Evolutionary conservation across 164 flowering plant species (phyloP).

Genomic region (Macadamia tetraphylla): DNA sequence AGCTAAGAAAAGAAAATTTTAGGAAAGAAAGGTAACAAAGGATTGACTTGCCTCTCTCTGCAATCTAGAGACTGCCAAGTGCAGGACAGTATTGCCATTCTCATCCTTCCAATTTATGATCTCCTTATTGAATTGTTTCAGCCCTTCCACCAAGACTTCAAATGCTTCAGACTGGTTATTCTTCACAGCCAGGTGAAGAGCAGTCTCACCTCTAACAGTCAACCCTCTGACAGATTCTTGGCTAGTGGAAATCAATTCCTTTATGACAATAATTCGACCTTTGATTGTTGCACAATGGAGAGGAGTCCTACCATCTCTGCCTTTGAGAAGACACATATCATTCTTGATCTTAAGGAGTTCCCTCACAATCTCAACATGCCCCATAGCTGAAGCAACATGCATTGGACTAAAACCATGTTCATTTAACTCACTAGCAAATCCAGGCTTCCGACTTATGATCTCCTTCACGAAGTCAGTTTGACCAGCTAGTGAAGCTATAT

Average conservation of each 20-base stretch:
- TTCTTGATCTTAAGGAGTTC: slow-evolving; percentile 19
- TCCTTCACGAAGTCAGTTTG: not conserved
- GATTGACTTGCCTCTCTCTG: slow-evolving; percentile 4
- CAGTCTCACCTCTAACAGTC: slow-evolving; percentile 24
- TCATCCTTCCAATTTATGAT: slow-evolving; percentile 27
- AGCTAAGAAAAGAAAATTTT: too few relatives aligned
- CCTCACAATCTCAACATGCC: slow-evolving; percentile 2
- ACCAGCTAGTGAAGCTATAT: not conserved
- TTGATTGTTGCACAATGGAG: slow-evolving; percentile 34
- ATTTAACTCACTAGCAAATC: not conserved
- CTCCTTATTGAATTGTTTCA: slow-evolving; percentile 10
- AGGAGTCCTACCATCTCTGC: slow-evolving; percentile 25
- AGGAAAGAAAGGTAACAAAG: too few relatives aligned
- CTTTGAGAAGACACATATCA: slow-evolving; percentile 19
- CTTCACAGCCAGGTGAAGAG: slow-evolving; percentile 41
- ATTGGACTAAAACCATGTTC: not conserved
- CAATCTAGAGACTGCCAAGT: slow-evolving; percentile 31
- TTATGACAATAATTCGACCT: slow-evolving; percentile 25
- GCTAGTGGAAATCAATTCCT: slow-evolving; percentile 18
- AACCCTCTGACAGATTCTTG: slow-evolving; percentile 21
- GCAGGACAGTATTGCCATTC: slow-evolving; percentile 33
- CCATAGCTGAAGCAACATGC: not conserved
- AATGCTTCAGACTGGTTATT: slow-evolving; percentile 25
- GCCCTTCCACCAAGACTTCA: slow-evolving; percentile 15
- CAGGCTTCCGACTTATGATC: not conserved